These are phyloP conservation scores for Phytophthora sojae DNA, from an alignment of 352 stramenopile genomes.

Conservation along the genomic window DNA sequence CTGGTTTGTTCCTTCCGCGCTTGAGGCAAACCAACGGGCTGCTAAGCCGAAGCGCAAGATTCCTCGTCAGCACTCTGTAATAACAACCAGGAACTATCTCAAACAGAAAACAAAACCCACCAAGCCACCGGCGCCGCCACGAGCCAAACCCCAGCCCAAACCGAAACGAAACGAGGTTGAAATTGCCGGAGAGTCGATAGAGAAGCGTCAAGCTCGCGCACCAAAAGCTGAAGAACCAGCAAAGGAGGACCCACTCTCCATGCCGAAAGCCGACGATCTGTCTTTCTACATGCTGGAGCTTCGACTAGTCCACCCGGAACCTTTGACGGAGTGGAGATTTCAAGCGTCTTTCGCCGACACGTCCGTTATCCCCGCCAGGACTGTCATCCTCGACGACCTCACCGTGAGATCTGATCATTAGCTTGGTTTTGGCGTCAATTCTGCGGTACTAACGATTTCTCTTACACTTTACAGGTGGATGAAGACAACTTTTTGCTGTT, in stretches of 20 bases:
- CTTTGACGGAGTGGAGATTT: constrained; percentile 53
- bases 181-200: not conserved
- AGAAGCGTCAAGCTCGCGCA: not conserved
- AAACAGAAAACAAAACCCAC: constrained; percentile 3
- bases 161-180: constrained; percentile 6
- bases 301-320: constrained; percentile 48
- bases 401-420: constrained; percentile 23
- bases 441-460: not conserved
- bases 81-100: not conserved
- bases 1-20: constrained; percentile 31
- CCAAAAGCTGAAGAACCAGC: not conserved
- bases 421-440: not conserved
- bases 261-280: constrained; percentile 38
- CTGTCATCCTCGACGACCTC: constrained; percentile 52
- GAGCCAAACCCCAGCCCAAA: not conserved
- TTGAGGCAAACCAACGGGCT: not conserved
- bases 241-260: not conserved
- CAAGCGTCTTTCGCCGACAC: constrained; percentile 56
- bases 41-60: constrained; percentile 15
- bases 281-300: constrained; percentile 68
- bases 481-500: constrained; percentile 59
- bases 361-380: constrained; percentile 31
- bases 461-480: constrained; percentile 41
- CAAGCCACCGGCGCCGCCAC: not conserved
- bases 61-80: constrained; percentile 11